Percentiles rank a stretch among this genome's conserved stretches.
Conservation (phyloP, 2,329 filamentous ascomycete species). For the Ophidiomyces ophidiicola region DNA sequence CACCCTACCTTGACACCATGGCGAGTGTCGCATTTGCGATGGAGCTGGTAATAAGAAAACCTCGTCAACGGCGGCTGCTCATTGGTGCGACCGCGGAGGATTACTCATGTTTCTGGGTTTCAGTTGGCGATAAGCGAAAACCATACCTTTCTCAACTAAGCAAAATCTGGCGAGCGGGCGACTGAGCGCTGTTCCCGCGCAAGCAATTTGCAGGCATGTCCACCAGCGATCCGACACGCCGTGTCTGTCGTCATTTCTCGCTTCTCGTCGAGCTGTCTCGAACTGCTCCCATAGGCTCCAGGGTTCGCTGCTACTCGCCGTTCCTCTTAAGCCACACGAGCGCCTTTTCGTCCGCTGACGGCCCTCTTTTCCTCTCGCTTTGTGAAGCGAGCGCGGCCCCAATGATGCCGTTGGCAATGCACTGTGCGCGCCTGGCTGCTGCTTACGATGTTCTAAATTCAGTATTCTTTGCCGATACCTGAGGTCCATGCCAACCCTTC, state of each 20-base stretch:
- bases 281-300: constrained; percentile 6
- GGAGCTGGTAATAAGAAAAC: constrained; percentile 9
- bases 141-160: constrained; percentile 17
- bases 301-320: not conserved
- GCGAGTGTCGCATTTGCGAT: constrained; percentile 12
- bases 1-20: not conserved
- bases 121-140: constrained; percentile 13
- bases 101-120: constrained; percentile 11
- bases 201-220: constrained; percentile 9
- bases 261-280: constrained; percentile 3
- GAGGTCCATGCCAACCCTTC: not conserved
- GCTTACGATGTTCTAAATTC: constrained; percentile 1
- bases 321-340: constrained; percentile 4
- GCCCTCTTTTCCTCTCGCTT: not conserved
- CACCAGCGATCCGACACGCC: constrained; percentile 5
- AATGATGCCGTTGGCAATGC: constrained; percentile 1
- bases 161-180: constrained; percentile 18
- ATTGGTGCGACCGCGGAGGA: constrained; percentile 12
- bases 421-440: not conserved
- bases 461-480: constrained; percentile 11
- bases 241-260: constrained; percentile 10
- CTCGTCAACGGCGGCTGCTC: constrained; percentile 13
- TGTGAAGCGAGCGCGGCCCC: not conserved
- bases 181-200: constrained; percentile 6
- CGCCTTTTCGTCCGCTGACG: not conserved